These are phyloP conservation scores for Themeda triandra DNA, from an alignment of 176 grass and related monocot genomes.

Conservation along the genomic window DNA sequence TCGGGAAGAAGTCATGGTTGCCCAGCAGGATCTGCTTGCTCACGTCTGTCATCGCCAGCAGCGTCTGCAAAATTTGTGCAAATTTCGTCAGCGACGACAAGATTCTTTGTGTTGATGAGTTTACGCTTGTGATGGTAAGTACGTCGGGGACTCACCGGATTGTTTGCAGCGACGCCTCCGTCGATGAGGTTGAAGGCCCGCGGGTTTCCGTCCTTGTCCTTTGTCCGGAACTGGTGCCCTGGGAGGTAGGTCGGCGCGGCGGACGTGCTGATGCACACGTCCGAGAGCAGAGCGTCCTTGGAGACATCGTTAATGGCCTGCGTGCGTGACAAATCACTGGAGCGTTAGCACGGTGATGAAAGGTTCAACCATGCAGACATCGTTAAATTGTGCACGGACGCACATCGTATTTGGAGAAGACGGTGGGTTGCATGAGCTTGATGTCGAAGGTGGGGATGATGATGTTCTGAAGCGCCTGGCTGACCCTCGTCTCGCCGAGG, in stretches of 20 bases:
- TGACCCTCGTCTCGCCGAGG: conserved; percentile 19
- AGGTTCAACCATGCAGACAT: accelerated
- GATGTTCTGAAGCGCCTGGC: conserved; percentile 18
- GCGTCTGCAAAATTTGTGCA: background rate
- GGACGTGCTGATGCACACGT: conserved; percentile 57
- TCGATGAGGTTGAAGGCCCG: conserved; percentile 61
- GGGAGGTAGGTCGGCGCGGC: conserved; percentile 43
- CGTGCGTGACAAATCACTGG: background rate
- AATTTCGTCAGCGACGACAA: too few species aligned
- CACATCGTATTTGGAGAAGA: conserved; percentile 37
- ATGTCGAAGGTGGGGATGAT: conserved; percentile 60
- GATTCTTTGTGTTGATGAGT: too few species aligned
- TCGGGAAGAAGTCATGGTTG: background rate
- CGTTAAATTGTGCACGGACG: too few species aligned
- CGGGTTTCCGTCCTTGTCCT: conserved; percentile 22
- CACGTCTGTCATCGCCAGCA: background rate
- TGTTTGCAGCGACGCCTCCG: conserved; percentile 60
- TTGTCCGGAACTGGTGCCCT: conserved; percentile 39
- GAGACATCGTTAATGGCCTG: background rate
- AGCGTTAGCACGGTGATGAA: too few species aligned
- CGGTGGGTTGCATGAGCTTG: conserved; percentile 44
- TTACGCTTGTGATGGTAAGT: too few species aligned
- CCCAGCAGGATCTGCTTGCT: background rate
- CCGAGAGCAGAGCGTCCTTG: conserved; percentile 40
- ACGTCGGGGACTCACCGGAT: background rate